Conservation (phyloP, 202 grass and related monocot genomes). For the Cymbopogon flexuosus region DNA sequence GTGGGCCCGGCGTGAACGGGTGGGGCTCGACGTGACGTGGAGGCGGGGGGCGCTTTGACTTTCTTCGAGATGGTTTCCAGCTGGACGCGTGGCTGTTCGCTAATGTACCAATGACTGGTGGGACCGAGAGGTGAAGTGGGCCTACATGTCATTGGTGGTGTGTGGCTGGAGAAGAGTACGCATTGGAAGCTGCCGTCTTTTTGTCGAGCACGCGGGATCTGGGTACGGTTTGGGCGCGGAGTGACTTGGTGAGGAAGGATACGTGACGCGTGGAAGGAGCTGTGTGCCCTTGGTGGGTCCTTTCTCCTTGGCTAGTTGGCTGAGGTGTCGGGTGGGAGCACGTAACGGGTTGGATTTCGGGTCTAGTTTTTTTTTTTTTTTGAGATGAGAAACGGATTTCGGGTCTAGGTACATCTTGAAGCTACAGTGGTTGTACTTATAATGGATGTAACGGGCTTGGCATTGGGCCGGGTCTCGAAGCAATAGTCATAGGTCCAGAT, state of each 20-base stretch:
- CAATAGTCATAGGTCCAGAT: neutral
- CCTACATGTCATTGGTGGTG: accelerated
- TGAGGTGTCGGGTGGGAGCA: neutral
- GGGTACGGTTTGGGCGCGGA: conserved; percentile 33
- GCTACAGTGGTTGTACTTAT: neutral
- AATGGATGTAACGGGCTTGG: neutral
- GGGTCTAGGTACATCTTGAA: neutral
- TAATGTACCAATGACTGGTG: accelerated
- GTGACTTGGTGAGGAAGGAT: conserved; percentile 39
- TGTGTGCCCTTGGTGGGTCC: neutral
- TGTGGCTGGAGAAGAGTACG: accelerated
- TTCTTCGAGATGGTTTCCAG: conserved; percentile 2
- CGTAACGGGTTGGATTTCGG: conserved; percentile 11
- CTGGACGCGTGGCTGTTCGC: neutral
- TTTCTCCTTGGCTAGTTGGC: no score
- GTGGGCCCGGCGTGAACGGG: neutral
- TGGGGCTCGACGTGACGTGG: conserved; percentile 47
- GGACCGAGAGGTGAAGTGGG: accelerated
- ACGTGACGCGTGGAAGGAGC: conserved; percentile 20
- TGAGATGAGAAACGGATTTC: no score
- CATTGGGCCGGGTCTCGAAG: neutral
- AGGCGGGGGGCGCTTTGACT: conserved; percentile 46
- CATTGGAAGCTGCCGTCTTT: conserved; percentile 40
- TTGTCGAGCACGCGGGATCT: conserved; percentile 39
- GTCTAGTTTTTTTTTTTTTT: no score